Base-by-base conservation (phyloP, 139 green algal genomes). In the Haematococcus lacustris region DNA sequence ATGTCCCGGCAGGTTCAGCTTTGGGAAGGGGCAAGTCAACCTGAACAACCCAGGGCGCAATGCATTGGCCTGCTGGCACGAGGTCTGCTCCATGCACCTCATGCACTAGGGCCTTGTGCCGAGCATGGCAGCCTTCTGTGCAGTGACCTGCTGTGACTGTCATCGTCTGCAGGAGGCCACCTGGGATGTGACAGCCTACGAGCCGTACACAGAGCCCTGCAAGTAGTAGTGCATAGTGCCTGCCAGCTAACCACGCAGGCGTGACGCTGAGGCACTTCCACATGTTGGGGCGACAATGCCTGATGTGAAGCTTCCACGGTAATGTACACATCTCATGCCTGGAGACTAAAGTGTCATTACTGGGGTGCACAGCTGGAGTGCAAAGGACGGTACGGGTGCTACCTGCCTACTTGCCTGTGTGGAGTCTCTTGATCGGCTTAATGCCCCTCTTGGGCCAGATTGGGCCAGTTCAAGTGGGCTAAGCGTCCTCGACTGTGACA, bases 181-280 rank as follows among this genome's bases (percentile, higher is more conserved):
- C 30, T 79, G 74, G 74, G 68, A 75, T 17, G 61, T 79, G 13
- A 60, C 47, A 23, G 59, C 74, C 1, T 79, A 75, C 38, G 68
- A 79, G 74, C 74, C 74, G 1, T 40, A 57, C 61, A 79, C 60
- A 0, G 21, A 40, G 13, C 26, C 74, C 30, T 79, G 74, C 68
- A 74, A 70, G 30, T 78, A 71, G 9, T 5, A 32, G 21, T 33
- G 5, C 57, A 65, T 65, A 33, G 32, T 9, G 25, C 25, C 28
- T 64, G 25, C 28, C 23, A 30, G 28, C 9, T 33, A 25, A 9
- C 21, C 57, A 9, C 21, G 5, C 57, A 64, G 57, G 5, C 17
- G 5, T 33, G 23, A 67, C 4, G 61, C 61, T n/a, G 63, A 34
- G 63, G 28, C 26, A 33, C 53, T 25, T 7, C 53, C 33, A n/a